Evolutionary conservation across 352 stramenopile genomes (phyloP), one percentile per base, ranked within the genome.

Genomic region (Phytophthora megakarya): DNA sequence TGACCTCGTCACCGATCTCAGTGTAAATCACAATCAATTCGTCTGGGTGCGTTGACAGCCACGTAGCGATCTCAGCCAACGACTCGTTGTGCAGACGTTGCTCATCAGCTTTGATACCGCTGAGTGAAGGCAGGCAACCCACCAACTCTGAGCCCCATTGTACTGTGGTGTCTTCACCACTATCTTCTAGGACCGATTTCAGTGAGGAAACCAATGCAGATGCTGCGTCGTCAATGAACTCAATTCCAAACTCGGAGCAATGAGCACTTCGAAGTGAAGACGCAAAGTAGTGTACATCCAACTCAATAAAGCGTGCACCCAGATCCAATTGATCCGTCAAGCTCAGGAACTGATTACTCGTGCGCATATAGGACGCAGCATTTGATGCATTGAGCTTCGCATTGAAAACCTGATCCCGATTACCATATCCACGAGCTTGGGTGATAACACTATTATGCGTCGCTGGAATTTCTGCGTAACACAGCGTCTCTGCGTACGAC

Each of bases 381-480:
- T 88, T 81, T 12, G 54, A 80, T 8, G 67, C 61, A 38, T 88
- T 81, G 10, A 91, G 60, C 12, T 72, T 59, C 3, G 61, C 67
- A 52, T 90, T 86, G 37, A 86, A 73, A 30, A 93, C 65, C 64
- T 93, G 84, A 52, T 90, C 81, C 28, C 81, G 80, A 52, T 89
- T 87, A 28, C 80, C 81, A 54, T 86, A 91, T 30, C 81, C 84
- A 22, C 67, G 69, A 3, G 80, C 80, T 28, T 75, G 60, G 1
- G 81, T 89, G 39, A 81, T 93, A 19, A 75, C 82, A 42, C 76
- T 88, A 65, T 95, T 95, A 75, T 95, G 86, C 10, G 84, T 89
- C 3, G 63, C 86, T 0, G 79, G 72, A 3, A 92, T 69, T 51
- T 93, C 80, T 8, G 82, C 73, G 42, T 77, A 79, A 58, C 86